Evolutionary conservation across 768 basidiomycete species (phyloP).

Genomic region (Suillus americanus): DNA sequence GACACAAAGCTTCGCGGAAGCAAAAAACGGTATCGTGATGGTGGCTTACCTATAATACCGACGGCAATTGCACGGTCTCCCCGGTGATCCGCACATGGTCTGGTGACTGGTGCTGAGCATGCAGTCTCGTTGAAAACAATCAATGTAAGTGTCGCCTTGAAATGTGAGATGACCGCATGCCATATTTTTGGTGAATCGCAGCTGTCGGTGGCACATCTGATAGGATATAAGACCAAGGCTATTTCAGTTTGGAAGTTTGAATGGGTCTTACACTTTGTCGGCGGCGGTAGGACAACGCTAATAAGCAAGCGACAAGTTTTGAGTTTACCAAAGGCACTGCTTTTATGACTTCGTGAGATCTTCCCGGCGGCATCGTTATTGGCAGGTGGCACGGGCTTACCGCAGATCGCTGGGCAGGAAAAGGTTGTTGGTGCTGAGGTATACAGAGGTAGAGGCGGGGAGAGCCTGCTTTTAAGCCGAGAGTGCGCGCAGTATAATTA

Average conservation of each 20-base stretch:
- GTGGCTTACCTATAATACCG: constrained; percentile 52
- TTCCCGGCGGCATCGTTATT: constrained; percentile 9
- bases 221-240: no score
- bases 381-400: constrained; percentile 3
- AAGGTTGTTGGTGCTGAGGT: background rate
- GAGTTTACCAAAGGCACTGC: constrained; percentile 16
- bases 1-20: constrained; percentile 9
- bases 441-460: background rate
- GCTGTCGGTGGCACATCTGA: constrained; percentile 66
- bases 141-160: constrained; percentile 42
- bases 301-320: constrained; percentile 11
- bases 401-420: constrained; percentile 2
- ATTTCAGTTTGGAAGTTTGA: constrained; percentile 12
- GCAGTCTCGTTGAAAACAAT: constrained; percentile 52
- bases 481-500: constrained; percentile 10
- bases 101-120: constrained; percentile 51
- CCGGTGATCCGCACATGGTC: constrained; percentile 36
- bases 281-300: constrained; percentile 52
- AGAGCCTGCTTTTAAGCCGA: constrained; percentile 12
- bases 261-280: constrained; percentile 36
- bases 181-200: constrained; percentile 49
- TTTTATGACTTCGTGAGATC: constrained; percentile 13
- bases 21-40: background rate
- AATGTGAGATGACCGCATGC: constrained; percentile 59
- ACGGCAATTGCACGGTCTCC: constrained; percentile 45